A percentile compares a stretch with the other conserved stretches of the same genome.
Conservation (phyloP, 768 basidiomycete species). For the Podaxis sp. region DNA sequence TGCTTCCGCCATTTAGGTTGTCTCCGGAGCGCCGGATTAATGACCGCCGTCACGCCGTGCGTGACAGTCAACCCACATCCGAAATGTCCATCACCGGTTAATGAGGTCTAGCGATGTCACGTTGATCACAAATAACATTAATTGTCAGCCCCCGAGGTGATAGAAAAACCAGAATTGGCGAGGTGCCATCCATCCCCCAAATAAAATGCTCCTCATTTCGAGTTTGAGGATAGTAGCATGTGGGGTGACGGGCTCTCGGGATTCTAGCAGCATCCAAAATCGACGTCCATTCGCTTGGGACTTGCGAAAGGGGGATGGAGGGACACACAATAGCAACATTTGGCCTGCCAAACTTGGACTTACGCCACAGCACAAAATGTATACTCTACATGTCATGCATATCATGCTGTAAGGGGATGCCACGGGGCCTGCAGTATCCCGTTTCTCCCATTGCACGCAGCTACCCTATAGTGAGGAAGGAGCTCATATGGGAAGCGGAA, state of each 20-base stretch:
- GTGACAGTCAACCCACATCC: not conserved
- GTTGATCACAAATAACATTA: not conserved
- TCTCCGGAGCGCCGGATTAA: not conserved
- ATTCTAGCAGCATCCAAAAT: not conserved
- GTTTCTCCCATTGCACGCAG: not conserved
- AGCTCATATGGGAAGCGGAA: not conserved
- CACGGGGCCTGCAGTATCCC: not conserved
- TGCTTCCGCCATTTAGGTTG: not conserved
- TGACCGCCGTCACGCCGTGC: not conserved
- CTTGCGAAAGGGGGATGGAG: not conserved
- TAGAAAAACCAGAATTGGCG: conserved; percentile 2
- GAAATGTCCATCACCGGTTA: conserved; percentile 3
- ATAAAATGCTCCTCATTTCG: not conserved
- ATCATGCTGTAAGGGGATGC: not conserved
- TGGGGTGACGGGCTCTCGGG: not conserved
- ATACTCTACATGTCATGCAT: not conserved
- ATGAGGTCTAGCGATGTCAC: conserved; percentile 2
- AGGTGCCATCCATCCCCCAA: not conserved
- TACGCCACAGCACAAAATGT: not conserved
- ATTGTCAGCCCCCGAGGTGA: not conserved
- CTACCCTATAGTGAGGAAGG: not conserved
- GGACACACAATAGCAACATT: not conserved
- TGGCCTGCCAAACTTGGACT: not conserved
- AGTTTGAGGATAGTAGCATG: not conserved
- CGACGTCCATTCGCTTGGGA: not conserved